phyloP scores from a whole-genome alignment of 139 green algal genomes.

The Spirogloea muscicola region DNA sequence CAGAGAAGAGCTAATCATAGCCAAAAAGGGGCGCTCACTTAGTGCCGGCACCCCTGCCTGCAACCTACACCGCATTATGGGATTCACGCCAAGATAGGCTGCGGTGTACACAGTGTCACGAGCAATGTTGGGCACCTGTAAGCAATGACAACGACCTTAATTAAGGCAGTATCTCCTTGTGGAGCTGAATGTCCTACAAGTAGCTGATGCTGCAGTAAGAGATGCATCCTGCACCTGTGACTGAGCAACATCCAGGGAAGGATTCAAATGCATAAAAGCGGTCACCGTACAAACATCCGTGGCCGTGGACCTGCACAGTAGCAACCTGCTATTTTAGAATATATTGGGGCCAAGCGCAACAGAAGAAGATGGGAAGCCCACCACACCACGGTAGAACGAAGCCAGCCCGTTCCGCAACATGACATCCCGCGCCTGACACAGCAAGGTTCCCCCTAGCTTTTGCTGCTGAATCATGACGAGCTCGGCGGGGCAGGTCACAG shows the following conservation, averaged over 20 bases:
- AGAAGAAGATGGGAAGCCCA: no score
- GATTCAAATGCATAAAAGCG: no score
- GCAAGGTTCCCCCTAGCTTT: slow-evolving; percentile 24
- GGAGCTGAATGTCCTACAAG: no score
- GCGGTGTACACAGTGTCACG: slow-evolving; percentile 43
- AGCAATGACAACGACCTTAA: no score
- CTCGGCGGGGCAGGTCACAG: slow-evolving; percentile 45
- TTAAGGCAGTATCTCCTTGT: no score
- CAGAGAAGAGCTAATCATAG: slow-evolving; percentile 24
- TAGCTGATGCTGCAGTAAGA: no score
- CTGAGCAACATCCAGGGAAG: no score
- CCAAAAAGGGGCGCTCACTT: slow-evolving; percentile 17
- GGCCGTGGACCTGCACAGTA: no score
- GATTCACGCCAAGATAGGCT: slow-evolving; percentile 31
- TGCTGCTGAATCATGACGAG: slow-evolving; percentile 55
- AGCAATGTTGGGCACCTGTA: slow-evolving; percentile 39
- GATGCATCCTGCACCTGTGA: no score
- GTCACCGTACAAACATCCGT: no score
- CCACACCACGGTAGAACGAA: slow-evolving; percentile 8
- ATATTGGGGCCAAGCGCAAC: no score
- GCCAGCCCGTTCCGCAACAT: slow-evolving; percentile 4
- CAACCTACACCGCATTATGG: slow-evolving; percentile 11
- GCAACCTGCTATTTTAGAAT: no score
- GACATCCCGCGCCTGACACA: background rate
- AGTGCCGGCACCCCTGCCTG: background rate